Evolutionary conservation across 768 basidiomycete genomes (phyloP).

Genomic region (Lactifluus subvellereus): DNA sequence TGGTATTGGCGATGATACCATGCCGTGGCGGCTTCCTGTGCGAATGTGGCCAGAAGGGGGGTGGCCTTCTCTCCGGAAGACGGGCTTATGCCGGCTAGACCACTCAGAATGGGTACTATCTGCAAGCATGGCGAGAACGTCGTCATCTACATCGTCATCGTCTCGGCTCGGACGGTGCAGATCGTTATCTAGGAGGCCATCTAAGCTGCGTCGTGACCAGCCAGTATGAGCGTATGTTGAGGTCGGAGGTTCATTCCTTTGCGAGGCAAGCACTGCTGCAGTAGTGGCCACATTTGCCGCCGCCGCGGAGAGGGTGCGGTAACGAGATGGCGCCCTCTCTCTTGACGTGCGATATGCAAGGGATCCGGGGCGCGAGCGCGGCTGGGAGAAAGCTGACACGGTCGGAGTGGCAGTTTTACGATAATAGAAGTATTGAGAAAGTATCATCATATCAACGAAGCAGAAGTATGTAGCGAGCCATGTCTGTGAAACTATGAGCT

Average conservation of each 20-base stretch:
- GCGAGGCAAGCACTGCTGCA: slow-evolving; percentile 62
- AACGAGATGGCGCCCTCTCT: slow-evolving; percentile 53
- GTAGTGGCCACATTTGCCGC: slow-evolving; percentile 63
- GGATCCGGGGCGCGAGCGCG: slow-evolving; percentile 40
- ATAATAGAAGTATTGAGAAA: slow-evolving; percentile 82
- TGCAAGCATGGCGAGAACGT: slow-evolving; percentile 49
- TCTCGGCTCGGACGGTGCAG: slow-evolving; percentile 29
- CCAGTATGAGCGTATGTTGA: slow-evolving; percentile 25
- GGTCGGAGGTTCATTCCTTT: slow-evolving; percentile 41
- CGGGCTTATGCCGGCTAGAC: slow-evolving; percentile 42
- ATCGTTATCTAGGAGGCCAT: slow-evolving; percentile 26
- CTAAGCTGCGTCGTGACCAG: slow-evolving; percentile 31
- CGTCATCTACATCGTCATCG: slow-evolving; percentile 45
- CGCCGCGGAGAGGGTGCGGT: slow-evolving; percentile 61
- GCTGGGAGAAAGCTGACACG: slow-evolving; percentile 32
- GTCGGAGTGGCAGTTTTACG: slow-evolving; percentile 34
- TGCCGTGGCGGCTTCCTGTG: slow-evolving; percentile 30
- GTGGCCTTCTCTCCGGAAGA: slow-evolving; percentile 63
- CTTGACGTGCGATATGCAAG: slow-evolving; percentile 42
- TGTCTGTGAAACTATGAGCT: slow-evolving; percentile 44
- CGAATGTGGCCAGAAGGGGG: slow-evolving; percentile 29
- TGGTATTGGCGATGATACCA: slow-evolving; percentile 27
- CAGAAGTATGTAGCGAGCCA: slow-evolving; percentile 92
- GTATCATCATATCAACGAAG: slow-evolving; percentile 67
- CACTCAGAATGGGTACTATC: slow-evolving; percentile 78